A percentile compares a stretch with the other conserved stretches of the same genome.
Evolutionary conservation across 2,329 filamentous ascomycete genomes (phyloP).

Genomic region (Penicillium sp.): DNA sequence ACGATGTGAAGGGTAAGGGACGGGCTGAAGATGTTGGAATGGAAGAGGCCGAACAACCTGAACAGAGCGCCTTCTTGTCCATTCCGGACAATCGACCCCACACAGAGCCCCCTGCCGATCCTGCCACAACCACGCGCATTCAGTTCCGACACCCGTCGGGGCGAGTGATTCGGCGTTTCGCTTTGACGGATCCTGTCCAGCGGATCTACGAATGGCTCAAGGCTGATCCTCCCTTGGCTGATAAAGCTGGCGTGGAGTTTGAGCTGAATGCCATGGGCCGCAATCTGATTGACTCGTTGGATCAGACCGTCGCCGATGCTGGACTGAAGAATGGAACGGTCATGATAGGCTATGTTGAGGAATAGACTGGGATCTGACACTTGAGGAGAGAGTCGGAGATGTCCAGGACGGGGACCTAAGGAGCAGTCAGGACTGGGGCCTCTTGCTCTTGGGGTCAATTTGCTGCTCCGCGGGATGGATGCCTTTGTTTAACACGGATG

Average conservation of each 20-base stretch:
- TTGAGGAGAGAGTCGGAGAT: too few relatives aligned
- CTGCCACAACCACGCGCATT: slow-evolving; percentile 70
- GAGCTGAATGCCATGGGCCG: slow-evolving; percentile 82
- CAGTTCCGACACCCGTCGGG: slow-evolving; percentile 83
- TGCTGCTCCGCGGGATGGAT: too few relatives aligned
- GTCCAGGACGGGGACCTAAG: too few relatives aligned
- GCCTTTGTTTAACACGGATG: too few relatives aligned
- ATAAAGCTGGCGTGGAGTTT: slow-evolving; percentile 68
- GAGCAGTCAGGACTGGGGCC: too few relatives aligned
- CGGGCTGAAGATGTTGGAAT: slow-evolving; percentile 40
- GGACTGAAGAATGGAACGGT: slow-evolving; percentile 87
- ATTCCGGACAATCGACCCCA: slow-evolving; percentile 69
- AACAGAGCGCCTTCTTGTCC: slow-evolving; percentile 48
- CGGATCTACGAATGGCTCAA: slow-evolving; percentile 96
- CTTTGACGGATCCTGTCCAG: slow-evolving; percentile 63
- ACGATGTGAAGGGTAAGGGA: slow-evolving; percentile 41
- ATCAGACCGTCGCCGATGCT: slow-evolving; percentile 65
- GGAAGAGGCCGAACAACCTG: slow-evolving; percentile 33
- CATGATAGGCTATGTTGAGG: slow-evolving; percentile 82
- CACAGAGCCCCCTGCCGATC: slow-evolving; percentile 63
- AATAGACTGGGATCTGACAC: too few relatives aligned
- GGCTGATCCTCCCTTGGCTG: slow-evolving; percentile 65
- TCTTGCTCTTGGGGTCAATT: too few relatives aligned
- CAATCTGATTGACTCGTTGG: slow-evolving; percentile 78
- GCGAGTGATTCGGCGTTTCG: slow-evolving; percentile 79